Conservation (phyloP, 2,329 filamentous ascomycete species). For the Alternaria sp. region DNA sequence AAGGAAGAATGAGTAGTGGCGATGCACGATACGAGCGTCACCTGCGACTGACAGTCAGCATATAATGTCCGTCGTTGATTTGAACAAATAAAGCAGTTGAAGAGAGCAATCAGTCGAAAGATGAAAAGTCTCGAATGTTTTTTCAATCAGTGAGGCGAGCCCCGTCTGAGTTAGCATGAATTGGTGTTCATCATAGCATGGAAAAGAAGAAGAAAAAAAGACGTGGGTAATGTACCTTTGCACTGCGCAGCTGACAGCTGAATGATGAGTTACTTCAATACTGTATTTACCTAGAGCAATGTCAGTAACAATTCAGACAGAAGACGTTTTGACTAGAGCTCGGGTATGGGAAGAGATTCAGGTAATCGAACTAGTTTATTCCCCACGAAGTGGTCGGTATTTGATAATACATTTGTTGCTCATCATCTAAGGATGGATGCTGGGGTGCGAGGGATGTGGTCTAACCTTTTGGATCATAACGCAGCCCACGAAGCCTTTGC, state of each 20-base stretch:
- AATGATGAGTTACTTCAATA: not conserved
- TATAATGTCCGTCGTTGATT: not conserved
- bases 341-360: conserved; percentile 34
- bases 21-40: not conserved
- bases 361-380: conserved; percentile 53
- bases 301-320: conserved; percentile 21
- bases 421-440: conserved; percentile 39
- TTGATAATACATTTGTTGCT: conserved; percentile 52
- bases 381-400: conserved; percentile 50
- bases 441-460: conserved; percentile 13
- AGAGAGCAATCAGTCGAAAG: conserved; percentile 48
- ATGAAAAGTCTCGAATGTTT: conserved; percentile 51
- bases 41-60: conserved; percentile 17
- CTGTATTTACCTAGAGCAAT: conserved; percentile 13
- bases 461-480: conserved; percentile 24
- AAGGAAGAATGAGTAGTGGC: not conserved
- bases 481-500: conserved; percentile 28
- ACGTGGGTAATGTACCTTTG: conserved; percentile 22
- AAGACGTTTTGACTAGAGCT: conserved; percentile 4
- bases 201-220: conserved; percentile 9
- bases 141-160: conserved; percentile 45
- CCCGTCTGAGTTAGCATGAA: conserved; percentile 53
- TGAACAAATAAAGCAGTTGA: conserved; percentile 1
- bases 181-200: conserved; percentile 48
- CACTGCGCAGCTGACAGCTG: not conserved